A percentile compares a stretch with the other conserved stretches of the same genome.
Evolutionary conservation across 192 early-diverging fungal genomes (phyloP).

Genomic region (Rhizophagus sp.): DNA sequence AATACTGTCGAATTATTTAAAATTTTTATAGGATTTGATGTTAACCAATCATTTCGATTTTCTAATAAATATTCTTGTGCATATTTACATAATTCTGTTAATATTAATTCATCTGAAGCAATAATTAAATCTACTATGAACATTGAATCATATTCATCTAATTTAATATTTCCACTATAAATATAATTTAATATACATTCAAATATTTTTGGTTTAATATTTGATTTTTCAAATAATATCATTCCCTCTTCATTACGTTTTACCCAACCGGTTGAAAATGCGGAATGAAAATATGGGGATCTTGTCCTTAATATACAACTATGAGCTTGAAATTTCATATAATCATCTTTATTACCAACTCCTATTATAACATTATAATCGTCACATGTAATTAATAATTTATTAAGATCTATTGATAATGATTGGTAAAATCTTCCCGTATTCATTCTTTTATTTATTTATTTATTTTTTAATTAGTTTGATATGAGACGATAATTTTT

Average conservation of each 20-base stretch:
- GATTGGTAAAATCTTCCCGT: no score
- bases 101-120: conserved; percentile 6
- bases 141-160: not conserved
- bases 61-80: not conserved
- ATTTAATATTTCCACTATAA: not conserved
- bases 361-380: conserved; percentile 1
- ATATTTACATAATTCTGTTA: not conserved
- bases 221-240: not conserved
- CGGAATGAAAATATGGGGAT: not conserved
- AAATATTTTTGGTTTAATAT: not conserved
- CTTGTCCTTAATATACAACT: not conserved
- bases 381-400: not conserved
- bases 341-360: not conserved
- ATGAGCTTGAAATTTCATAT: not conserved
- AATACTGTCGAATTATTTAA: no score
- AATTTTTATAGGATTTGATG: not conserved
- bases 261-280: not conserved
- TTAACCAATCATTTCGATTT: not conserved
- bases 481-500: no score
- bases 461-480: no score
- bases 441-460: no score
- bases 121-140: not conserved
- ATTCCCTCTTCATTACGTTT: not conserved
- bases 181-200: not conserved
- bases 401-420: not conserved